phyloP scores from a whole-genome alignment of 148 eudicot genomes.

The Chenopodium formosanum region DNA sequence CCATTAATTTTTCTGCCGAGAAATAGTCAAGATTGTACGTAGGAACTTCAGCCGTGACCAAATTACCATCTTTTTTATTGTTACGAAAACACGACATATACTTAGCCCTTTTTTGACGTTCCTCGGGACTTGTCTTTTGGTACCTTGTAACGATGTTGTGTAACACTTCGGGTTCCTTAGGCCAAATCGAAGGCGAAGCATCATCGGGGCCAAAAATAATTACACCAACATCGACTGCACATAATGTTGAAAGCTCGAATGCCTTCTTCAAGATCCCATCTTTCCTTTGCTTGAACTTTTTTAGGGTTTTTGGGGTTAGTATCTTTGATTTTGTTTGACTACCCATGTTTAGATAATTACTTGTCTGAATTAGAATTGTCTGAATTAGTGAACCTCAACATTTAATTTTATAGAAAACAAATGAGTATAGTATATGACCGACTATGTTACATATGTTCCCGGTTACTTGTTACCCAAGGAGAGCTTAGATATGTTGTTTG shows the following conservation, averaged over 20 bases:
- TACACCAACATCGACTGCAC: conserved; percentile 15
- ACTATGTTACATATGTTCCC: too few species aligned
- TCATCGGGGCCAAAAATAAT: conserved; percentile 18
- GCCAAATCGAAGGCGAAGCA: conserved; percentile 18
- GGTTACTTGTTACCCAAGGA: too few species aligned
- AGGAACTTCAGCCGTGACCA: background rate
- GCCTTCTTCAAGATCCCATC: conserved; percentile 21
- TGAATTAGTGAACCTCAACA: too few species aligned
- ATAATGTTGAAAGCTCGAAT: conserved; percentile 17
- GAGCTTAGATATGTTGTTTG: too few species aligned
- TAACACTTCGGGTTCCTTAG: background rate
- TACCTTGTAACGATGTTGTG: background rate
- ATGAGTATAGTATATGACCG: too few species aligned
- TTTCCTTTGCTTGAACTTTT: background rate
- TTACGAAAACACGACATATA: background rate
- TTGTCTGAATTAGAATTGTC: too few species aligned
- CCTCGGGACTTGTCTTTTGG: background rate
- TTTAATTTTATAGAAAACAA: too few species aligned
- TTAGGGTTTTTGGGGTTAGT: background rate
- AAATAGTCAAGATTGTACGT: background rate
- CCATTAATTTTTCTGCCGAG: conserved; percentile 11
- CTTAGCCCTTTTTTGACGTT: conserved; percentile 8
- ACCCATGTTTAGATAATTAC: too few species aligned
- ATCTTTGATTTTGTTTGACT: background rate
- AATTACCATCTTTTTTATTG: background rate